phyloP scores from a whole-genome alignment of 306 rosid species.

The Cucumis sativus region Cucumber_9930_V3 NC_026658.2:17863001-17863500 shows the following conservation, averaged over 20 bases:
- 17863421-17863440: conserved; percentile 84
- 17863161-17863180: conserved; percentile 77
- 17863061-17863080: conserved; percentile 87
- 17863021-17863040: conserved; percentile 59
- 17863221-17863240: background rate
- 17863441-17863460: conserved; percentile 94
- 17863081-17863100: conserved; percentile 88
- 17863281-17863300: background rate
- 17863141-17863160: conserved; percentile 96
- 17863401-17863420: conserved; percentile 96
- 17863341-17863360: conserved; percentile 88
- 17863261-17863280: background rate
- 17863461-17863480: conserved; percentile 91
- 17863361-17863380: conserved; percentile 85
- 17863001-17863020: conserved; percentile 62
- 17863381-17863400: conserved; percentile 93
- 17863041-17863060: conserved; percentile 44
- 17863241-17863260: background rate
- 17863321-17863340: conserved; percentile 66
- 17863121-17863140: conserved; percentile 80
- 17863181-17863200: background rate
- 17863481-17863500: conserved; percentile 53
- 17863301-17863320: conserved; percentile 27
- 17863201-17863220: background rate
- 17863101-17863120: conserved; percentile 82